Evolutionary conservation across 768 basidiomycete genomes (phyloP), one percentile per base, ranked within the genome.

Genomic region (Leccinellum albellum): DNA sequence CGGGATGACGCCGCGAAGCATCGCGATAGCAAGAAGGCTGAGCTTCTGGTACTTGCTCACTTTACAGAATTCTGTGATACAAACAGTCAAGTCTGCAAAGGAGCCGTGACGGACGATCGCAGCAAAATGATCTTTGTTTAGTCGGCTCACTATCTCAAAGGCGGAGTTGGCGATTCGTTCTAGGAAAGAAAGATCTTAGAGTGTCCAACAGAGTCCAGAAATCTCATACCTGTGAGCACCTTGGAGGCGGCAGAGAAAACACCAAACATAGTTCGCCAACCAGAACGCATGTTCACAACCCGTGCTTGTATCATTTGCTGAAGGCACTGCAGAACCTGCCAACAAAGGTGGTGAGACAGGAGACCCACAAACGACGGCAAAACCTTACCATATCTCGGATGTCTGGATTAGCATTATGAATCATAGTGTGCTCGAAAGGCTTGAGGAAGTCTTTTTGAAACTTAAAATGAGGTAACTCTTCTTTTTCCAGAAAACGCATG

Each of bases 21-120:
- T 98, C 15, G 89, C 94, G 59, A 98, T 98, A 3, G 95, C 94
- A 61, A 98, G 81, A 26, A 99, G 74, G 68, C 91, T 93, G 77
- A 98, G 96, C 71, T 98, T 98, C 74, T 99, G 97, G 74, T 93
- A 98, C 74, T 98, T 98, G 83, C 87, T 94, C 65, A 96, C 94
- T 82, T 98, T 98, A 80, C 92, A 96, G 76, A 98, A 99, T 72
- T 98, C 97, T 33, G 96, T 98, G 64, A 99, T 89, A 77, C 97
- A 99, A 37, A 95, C 93, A 7, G 90, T 95, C 53, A 99, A 72
- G 73, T 99, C 97, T 49, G 95, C 91, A 68, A 98, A 98, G 4
- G 95, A 86, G 14, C 97, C 97, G 68, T 97, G 84, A 53, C 85
- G 87, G 47, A 98, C 92, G 54, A 99, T 92, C n/a, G 87, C 82